Conservation (phyloP, 2,329 filamentous ascomycete species). For the Aspergillus spinulosporus region DNA sequence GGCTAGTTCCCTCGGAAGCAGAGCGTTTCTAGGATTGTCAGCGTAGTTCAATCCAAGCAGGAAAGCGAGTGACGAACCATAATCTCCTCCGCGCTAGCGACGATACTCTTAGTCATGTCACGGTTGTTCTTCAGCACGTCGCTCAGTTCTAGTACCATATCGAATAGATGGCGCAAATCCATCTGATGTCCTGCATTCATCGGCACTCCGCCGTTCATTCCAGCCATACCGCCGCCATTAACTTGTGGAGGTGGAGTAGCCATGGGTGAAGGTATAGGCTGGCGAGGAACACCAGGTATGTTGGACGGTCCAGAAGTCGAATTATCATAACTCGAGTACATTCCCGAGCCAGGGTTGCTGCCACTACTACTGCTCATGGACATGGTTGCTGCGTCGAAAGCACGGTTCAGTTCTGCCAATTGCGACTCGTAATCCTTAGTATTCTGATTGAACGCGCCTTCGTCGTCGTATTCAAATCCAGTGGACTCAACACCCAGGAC, state of each 20-base stretch:
- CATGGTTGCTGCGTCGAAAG: slow-evolving; percentile 36
- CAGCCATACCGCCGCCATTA: slow-evolving; percentile 40
- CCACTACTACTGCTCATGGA: slow-evolving; percentile 37
- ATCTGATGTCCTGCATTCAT: slow-evolving; percentile 54
- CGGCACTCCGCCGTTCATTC: slow-evolving; percentile 40
- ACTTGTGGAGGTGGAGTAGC: slow-evolving; percentile 34
- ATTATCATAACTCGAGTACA: slow-evolving; percentile 38
- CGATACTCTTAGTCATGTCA: slow-evolving; percentile 51
- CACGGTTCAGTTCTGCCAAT: slow-evolving; percentile 38
- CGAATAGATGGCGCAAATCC: slow-evolving; percentile 53
- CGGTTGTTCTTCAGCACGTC: slow-evolving; percentile 52
- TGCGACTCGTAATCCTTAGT: slow-evolving; percentile 31
- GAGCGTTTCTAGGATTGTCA: slow-evolving; percentile 42
- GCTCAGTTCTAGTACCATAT: slow-evolving; percentile 52
- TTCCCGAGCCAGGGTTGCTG: slow-evolving; percentile 29
- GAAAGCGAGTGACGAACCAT: slow-evolving; percentile 37
- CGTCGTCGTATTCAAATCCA: slow-evolving; percentile 34
- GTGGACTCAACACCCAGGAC: slow-evolving; percentile 35
- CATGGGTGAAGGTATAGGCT: slow-evolving; percentile 36
- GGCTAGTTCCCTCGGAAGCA: slow-evolving; percentile 40
- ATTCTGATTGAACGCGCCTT: slow-evolving; percentile 24
- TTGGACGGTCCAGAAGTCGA: slow-evolving; percentile 32
- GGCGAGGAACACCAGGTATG: slow-evolving; percentile 36
- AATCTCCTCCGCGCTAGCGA: slow-evolving; percentile 51
- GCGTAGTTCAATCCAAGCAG: background rate